Conservation (phyloP, 2,329 filamentous ascomycete genomes). For the Colletotrichum nymphaeae region DNA sequence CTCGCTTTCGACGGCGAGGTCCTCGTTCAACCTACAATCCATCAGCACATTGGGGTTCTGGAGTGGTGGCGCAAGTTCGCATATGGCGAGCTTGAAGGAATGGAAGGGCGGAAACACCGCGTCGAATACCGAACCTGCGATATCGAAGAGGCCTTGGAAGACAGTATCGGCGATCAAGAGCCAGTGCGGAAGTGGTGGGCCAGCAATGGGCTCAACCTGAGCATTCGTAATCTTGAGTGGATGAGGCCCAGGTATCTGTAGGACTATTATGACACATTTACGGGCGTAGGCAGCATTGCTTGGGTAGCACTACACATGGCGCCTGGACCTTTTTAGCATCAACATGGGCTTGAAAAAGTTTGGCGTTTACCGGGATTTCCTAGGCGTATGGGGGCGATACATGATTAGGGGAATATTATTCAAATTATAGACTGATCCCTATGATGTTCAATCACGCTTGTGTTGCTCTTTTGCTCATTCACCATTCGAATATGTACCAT, state of each 20-base stretch:
- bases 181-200: constrained; percentile 90
- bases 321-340: background rate
- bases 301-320: constrained; percentile 3
- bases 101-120: constrained; percentile 67
- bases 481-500: too few species aligned
- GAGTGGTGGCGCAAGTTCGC: constrained; percentile 91
- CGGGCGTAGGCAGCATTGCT: constrained; percentile 10
- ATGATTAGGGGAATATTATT: background rate
- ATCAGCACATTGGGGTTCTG: constrained; percentile 84
- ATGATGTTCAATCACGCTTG: background rate
- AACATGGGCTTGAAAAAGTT: background rate
- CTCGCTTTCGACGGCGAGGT: constrained; percentile 86
- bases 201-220: constrained; percentile 82
- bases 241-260: constrained; percentile 83
- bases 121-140: constrained; percentile 97
- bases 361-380: background rate
- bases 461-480: background rate
- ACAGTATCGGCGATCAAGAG: constrained; percentile 80
- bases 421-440: background rate
- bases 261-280: constrained; percentile 14
- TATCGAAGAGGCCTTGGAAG: constrained; percentile 93
- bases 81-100: constrained; percentile 64
- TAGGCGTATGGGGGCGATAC: background rate
- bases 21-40: constrained; percentile 86
- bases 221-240: constrained; percentile 88